Percentiles rank a stretch among this genome's conserved stretches.
These are phyloP conservation scores for Maudiozyma humilis DNA, from an alignment of 1,139 yeast species.

Conservation along the genomic window DNA sequence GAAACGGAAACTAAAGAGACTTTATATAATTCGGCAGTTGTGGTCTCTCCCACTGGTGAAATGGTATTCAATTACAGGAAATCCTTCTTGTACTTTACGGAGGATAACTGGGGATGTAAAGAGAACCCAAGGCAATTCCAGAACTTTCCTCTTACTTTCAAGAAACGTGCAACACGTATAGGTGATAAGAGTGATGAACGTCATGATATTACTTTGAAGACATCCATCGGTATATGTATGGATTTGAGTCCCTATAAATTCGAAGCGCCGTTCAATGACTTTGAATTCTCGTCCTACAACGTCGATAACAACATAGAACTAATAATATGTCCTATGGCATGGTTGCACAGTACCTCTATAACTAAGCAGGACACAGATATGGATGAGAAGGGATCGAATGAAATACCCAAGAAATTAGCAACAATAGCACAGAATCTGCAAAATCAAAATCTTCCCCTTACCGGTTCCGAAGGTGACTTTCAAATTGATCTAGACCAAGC, in stretches of 20 bases:
- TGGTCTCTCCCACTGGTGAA: conserved; percentile 52
- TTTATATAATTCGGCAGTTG: conserved; percentile 65
- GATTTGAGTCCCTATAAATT: conserved; percentile 84
- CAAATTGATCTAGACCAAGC: conserved; percentile 16
- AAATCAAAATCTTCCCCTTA: conserved; percentile 14
- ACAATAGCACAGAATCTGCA: conserved; percentile 13
- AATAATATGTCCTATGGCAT: conserved; percentile 77
- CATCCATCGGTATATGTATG: conserved; percentile 88
- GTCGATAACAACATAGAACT: conserved; percentile 42
- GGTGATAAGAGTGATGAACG: conserved; percentile 5
- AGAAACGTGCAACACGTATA: conserved; percentile 2
- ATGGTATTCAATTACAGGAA: conserved; percentile 66
- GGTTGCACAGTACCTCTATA: conserved; percentile 55
- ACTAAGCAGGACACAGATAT: conserved; percentile 19
- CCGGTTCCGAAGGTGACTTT: conserved; percentile 24
- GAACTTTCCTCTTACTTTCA: conserved; percentile 25
- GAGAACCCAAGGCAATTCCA: conserved; percentile 58
- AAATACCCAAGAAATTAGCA: conserved; percentile 9
- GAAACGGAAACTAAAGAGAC: conserved; percentile 20
- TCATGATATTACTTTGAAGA: conserved; percentile 29
- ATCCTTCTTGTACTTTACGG: conserved; percentile 69
- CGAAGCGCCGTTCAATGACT: conserved; percentile 64
- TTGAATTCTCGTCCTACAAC: conserved; percentile 61
- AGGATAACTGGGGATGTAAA: conserved; percentile 69
- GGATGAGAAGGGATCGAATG: conserved; percentile 4